These are phyloP conservation scores for Hypoxylon sp. DNA, from an alignment of 2,329 filamentous ascomycete genomes.

Conservation along the genomic window DNA sequence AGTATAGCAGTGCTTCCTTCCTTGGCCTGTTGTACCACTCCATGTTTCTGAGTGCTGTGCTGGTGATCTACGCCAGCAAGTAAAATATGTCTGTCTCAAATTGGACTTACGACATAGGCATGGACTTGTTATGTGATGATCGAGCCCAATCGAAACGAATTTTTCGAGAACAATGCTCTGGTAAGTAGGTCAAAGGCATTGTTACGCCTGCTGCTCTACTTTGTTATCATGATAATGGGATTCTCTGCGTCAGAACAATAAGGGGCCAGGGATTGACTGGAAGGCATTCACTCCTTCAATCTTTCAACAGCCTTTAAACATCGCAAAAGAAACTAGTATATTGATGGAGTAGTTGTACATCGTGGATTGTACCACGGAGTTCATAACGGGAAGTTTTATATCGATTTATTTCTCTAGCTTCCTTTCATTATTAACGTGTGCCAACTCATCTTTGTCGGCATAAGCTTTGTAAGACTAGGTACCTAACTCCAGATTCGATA, in stretches of 20 bases:
- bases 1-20: background rate
- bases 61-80: background rate
- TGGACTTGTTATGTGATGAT: background rate
- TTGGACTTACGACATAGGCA: background rate
- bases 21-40: background rate
- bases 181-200: background rate
- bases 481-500: no score
- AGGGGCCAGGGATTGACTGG: background rate
- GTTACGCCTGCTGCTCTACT: background rate
- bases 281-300: background rate
- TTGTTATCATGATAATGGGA: background rate
- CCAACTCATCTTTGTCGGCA: no score
- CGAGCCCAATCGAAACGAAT: background rate
- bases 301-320: background rate
- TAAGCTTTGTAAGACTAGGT: no score
- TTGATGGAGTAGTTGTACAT: no score
- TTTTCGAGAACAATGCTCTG: background rate
- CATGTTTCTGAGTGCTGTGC: constrained; percentile 2
- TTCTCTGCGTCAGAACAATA: background rate
- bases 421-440: no score
- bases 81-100: background rate
- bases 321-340: background rate
- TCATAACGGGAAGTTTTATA: no score
- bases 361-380: no score
- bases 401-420: no score